Evolutionary conservation across 331 rosid species (phyloP).

Genomic region (Spiraea crenata): DNA sequence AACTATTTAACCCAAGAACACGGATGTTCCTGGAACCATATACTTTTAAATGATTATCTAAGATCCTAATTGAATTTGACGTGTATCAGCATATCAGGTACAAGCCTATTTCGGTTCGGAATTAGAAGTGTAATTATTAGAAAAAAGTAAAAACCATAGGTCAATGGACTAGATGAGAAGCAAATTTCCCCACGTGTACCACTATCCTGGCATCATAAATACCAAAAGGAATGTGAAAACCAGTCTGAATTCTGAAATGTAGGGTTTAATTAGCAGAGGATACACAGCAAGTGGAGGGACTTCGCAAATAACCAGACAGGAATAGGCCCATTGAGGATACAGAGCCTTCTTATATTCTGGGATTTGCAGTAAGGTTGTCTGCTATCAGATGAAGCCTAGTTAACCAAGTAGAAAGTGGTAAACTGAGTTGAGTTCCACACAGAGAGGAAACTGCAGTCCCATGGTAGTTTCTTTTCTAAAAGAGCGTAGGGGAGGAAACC

Average conservation of each 20-base stretch:
- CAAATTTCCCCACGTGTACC: not conserved
- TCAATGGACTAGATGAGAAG: conserved; percentile 1
- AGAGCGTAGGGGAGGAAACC: not conserved
- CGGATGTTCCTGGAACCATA: not conserved
- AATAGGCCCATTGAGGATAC: not conserved
- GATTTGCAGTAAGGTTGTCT: no score
- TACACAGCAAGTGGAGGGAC: not conserved
- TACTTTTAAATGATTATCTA: not conserved
- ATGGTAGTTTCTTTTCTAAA: not conserved
- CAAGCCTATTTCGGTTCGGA: not conserved
- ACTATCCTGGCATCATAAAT: not conserved
- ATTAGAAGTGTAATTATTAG: not conserved
- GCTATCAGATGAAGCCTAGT: not conserved
- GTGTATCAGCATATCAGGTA: not conserved
- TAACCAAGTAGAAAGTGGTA: not conserved
- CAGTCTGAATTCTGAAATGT: no score
- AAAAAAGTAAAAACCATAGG: not conserved
- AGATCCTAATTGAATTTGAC: not conserved
- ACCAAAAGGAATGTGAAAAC: not conserved
- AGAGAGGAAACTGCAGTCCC: not conserved
- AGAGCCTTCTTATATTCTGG: not conserved
- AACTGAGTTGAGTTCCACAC: not conserved
- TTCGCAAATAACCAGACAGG: no score
- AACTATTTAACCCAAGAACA: not conserved
- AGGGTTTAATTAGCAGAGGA: not conserved